phyloP scores from a whole-genome alignment of 1,284 basidiomycete genomes.

The Hortiboletus rubellus region DNA sequence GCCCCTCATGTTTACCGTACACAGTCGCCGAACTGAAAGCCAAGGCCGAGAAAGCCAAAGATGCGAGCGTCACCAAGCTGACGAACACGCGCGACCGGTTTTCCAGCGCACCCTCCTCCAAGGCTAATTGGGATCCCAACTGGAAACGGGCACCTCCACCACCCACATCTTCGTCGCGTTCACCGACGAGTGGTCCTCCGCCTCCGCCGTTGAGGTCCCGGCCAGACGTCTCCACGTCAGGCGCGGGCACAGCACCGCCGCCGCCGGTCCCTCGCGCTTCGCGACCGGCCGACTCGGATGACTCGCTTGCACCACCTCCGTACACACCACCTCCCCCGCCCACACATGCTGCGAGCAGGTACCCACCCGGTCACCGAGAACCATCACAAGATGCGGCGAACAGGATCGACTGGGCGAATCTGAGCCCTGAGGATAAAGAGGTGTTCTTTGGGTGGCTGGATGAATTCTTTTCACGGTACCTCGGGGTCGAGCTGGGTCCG shows the following conservation, averaged over 20 bases:
- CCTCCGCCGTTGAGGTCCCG: constrained; percentile 18
- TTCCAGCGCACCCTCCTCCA: constrained; percentile 55
- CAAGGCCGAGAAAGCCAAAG: constrained; percentile 60
- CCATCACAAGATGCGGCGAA: constrained; percentile 7
- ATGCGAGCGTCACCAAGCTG: constrained; percentile 50
- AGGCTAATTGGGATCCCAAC: constrained; percentile 60
- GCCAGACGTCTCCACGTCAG: constrained; percentile 7
- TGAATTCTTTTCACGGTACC: constrained; percentile 64
- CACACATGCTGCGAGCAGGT: constrained; percentile 23
- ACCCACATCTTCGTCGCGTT: background rate
- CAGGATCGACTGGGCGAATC: constrained; percentile 65
- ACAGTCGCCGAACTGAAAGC: constrained; percentile 63
- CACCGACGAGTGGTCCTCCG: constrained; percentile 19
- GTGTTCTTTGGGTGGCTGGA: constrained; percentile 76
- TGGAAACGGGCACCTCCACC: constrained; percentile 32
- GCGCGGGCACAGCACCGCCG: constrained; percentile 1
- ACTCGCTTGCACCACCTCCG: background rate
- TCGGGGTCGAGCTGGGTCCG: constrained; percentile 24
- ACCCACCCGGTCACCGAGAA: constrained; percentile 19
- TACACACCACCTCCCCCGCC: constrained; percentile 16
- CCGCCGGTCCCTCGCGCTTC: constrained; percentile 1
- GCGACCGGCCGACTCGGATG: constrained; percentile 2
- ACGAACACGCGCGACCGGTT: constrained; percentile 57
- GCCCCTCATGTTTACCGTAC: constrained; percentile 4
- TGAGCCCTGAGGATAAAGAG: constrained; percentile 65